Base-by-base conservation (phyloP, 169 alveolate genomes). In the Babesia sp. region DNA sequence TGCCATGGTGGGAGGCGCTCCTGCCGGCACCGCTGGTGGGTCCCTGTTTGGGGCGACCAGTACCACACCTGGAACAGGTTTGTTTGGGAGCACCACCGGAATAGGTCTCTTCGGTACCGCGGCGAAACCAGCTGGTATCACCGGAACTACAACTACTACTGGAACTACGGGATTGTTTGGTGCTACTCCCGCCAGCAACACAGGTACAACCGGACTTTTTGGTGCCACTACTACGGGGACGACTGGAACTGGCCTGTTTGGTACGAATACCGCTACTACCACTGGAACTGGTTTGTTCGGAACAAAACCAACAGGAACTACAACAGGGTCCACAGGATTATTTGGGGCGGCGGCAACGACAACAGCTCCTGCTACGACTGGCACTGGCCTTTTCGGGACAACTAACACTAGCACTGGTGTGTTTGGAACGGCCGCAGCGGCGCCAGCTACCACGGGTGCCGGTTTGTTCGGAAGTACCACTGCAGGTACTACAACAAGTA, bases 391-490 rank as follows among this genome's bases (percentile, higher is more conserved):
- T 6, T 71, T 71, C 39, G 82, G 82, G 12, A 68, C 39, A n/a
- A 20, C 57, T 9, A 28, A 16, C n/a, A 45, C 67, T 5, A 39
- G 67, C 4, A 51, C 61, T 9, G 48, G 55, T 20, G 26, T 63
- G 20, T 74, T 74, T 68, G 82, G 84, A n/a, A 22, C 74, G 37
- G 50, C 46, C 22, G 39, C 64, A n/a, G 8, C 26, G 29, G 22
- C 58, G 16, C 4, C 3, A 8, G 18, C 75, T 1, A 4, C 64
- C 8, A 4, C 41, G 1, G n/a, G n/a, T n/a, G n/a, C n/a, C n/a
- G 76, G 76, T 16, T 18, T 66, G 12, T 66, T 66, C 50, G 76
- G 73, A 5, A 55, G n/a, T 14, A 66, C 67, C 46, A 53, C 41
- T n/a, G n/a, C 50, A 9, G 14, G n/a, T 18, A 48, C 64, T 18